phyloP scores from a whole-genome alignment of 176 grass and related monocot genomes.

The Phoenix roebelenii region DNA sequence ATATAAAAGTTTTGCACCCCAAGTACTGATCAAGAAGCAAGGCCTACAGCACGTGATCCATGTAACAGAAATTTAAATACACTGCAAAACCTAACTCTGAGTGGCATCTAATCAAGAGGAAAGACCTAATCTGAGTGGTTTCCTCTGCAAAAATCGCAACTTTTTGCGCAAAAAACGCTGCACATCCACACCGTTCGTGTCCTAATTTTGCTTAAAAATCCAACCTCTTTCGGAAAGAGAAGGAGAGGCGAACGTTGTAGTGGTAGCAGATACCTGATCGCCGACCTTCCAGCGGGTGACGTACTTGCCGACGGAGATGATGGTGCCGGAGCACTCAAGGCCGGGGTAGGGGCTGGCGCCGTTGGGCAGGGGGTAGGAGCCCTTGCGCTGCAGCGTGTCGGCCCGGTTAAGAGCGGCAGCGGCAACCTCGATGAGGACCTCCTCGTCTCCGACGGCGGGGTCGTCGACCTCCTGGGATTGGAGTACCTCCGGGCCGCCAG shows the following conservation, averaged over 20 bases:
- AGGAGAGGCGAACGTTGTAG: no score
- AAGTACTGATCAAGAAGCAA: no score
- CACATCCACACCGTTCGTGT: no score
- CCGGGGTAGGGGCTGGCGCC: constrained; percentile 61
- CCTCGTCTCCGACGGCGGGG: constrained; percentile 29
- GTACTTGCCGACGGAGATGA: constrained; percentile 40
- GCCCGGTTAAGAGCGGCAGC: constrained; percentile 64
- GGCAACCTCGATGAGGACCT: constrained; percentile 58
- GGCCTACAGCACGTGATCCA: no score
- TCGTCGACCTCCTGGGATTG: constrained; percentile 52
- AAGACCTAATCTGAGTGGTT: no score
- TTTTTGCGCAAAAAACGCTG: no score
- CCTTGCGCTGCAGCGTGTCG: constrained; percentile 65
- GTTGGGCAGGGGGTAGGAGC: constrained; percentile 38
- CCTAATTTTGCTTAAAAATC: neutral
- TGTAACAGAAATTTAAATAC: no score
- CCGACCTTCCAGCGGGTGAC: constrained; percentile 46
- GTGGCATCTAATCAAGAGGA: no score
- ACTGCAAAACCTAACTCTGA: no score
- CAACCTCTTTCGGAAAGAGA: neutral
- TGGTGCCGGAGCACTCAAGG: constrained; percentile 75
- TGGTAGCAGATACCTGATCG: constrained; percentile 30
- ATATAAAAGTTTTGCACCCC: no score
- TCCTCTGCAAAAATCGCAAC: no score
- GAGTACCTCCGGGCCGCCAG: constrained; percentile 63